Conservation (phyloP, 257 asterid genomes). For the Plantago ovata region DNA sequence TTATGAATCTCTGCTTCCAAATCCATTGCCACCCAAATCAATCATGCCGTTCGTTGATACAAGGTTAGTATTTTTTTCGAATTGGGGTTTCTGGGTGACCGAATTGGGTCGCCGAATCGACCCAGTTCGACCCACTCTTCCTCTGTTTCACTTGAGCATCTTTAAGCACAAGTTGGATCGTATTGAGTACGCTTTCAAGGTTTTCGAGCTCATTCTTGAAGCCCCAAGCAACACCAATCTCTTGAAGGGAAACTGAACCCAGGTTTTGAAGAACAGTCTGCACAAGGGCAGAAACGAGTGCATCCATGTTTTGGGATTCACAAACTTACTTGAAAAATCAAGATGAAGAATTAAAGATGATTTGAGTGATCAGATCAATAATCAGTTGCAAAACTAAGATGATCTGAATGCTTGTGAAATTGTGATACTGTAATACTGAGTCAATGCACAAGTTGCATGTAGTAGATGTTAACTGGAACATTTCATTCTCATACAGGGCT, state of each 20-base stretch:
- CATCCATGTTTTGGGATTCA: slow-evolving; percentile 16
- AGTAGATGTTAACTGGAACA: no score
- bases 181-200: slow-evolving; percentile 3
- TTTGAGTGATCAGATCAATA: background rate
- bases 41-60: no score
- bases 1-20: no score
- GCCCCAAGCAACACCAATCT: slow-evolving; percentile 15
- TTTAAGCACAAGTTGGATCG: slow-evolving; percentile 18
- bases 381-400: no score
- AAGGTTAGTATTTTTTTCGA: no score
- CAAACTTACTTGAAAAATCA: background rate
- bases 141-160: slow-evolving; percentile 24
- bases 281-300: slow-evolving; percentile 22
- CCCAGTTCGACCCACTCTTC: slow-evolving; percentile 24
- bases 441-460: no score
- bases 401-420: background rate
- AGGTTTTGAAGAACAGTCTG: slow-evolving; percentile 8
- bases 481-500: no score
- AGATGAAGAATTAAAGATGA: background rate
- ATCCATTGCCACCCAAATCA: no score
- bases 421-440: no score
- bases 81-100: no score
- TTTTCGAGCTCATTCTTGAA: slow-evolving; percentile 16
- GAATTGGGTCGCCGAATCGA: no score
- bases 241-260: slow-evolving; percentile 3